These are phyloP conservation scores for Linaria vulgaris DNA, from an alignment of 257 asterid genomes.

Conservation along the genomic window DNA sequence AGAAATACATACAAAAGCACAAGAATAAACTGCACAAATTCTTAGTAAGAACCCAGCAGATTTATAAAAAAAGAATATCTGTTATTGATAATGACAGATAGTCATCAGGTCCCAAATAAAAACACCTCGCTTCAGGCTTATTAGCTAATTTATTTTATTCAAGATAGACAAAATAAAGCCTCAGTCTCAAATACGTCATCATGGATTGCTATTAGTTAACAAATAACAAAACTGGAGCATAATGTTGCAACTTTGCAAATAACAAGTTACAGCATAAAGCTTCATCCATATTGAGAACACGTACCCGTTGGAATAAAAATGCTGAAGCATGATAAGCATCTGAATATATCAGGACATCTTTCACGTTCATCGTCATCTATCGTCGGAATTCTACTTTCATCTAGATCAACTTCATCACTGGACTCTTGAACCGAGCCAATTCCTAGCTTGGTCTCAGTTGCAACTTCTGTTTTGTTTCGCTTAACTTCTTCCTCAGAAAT, in stretches of 20 bases:
- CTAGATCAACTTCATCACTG: conserved; percentile 27
- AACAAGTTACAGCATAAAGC: conserved; percentile 4
- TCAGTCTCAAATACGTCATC: not conserved
- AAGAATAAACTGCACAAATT: too few relatives aligned
- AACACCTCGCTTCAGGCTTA: too few relatives aligned
- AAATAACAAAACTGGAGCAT: not conserved
- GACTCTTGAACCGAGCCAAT: conserved; percentile 24
- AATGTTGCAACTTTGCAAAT: not conserved
- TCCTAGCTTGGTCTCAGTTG: conserved; percentile 20
- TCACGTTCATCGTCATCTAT: conserved; percentile 37
- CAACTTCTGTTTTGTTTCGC: conserved; percentile 43
- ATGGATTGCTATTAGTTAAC: not conserved
- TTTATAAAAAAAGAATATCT: too few relatives aligned
- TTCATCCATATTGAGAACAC: conserved; percentile 13
- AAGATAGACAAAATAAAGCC: too few relatives aligned
- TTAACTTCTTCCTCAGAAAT: conserved; percentile 46
- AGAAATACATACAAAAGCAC: too few relatives aligned
- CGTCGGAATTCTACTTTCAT: not conserved
- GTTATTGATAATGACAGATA: too few relatives aligned
- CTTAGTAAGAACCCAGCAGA: too few relatives aligned
- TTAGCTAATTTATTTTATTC: too few relatives aligned
- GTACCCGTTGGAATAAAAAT: conserved; percentile 77
- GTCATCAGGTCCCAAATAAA: too few relatives aligned
- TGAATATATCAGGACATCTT: conserved; percentile 61
- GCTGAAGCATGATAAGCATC: conserved; percentile 93